Evolutionary conservation across 2,329 filamentous ascomycete species (phyloP), one percentile per base, ranked within the genome.

Genomic region (Diaporthe citrichinensis): DNA sequence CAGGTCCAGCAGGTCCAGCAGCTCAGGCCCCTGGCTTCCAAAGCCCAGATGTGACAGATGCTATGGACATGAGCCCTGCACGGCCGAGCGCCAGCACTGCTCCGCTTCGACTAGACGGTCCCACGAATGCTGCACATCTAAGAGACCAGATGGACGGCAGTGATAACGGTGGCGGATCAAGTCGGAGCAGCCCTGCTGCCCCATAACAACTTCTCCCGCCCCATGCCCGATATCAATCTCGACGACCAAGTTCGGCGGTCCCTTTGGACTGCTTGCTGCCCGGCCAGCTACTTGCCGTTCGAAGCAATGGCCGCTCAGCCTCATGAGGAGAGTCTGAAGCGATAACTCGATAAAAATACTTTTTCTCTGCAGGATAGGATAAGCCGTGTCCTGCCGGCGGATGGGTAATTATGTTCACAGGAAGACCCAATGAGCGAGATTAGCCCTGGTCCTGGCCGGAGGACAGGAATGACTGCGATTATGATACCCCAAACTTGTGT

Each of bases 51-150:
- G 25, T 51, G 36, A 39, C n/a, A 5, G 71, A 74, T 34, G 71
- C 71, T 25, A 77, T 78, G 77, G 75, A 78, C 46, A 44, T 69
- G 46, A 57, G 65, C 25, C 71, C 67, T 49, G 73, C 62, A 6
- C 71, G 71, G 34, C 41, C 61, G 12, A 51, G 46, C 10, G 74
- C 76, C 41, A 77, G 71, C 44, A 72, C 74, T 59, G 76, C 74
- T 20, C 67, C 76, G 8, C 55, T 75, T 31, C 71, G 74, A 34
- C n/a, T 57, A 36, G 65, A 62, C 15, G 76, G 76, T 14, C 71
- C 68, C 25, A 39, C 39, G 25, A 34, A 51, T 44, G 62, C 65
- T 4, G 57, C 62, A 31, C 55, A 53, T 58, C 51, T 49, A 23
- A 39, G 53, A 34, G 62, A 55, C 36, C 55, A 65, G n/a, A 41